Evolutionary conservation across 2,329 filamentous ascomycete species (phyloP).

Genomic region (Hymenoscyphus repandus): DNA sequence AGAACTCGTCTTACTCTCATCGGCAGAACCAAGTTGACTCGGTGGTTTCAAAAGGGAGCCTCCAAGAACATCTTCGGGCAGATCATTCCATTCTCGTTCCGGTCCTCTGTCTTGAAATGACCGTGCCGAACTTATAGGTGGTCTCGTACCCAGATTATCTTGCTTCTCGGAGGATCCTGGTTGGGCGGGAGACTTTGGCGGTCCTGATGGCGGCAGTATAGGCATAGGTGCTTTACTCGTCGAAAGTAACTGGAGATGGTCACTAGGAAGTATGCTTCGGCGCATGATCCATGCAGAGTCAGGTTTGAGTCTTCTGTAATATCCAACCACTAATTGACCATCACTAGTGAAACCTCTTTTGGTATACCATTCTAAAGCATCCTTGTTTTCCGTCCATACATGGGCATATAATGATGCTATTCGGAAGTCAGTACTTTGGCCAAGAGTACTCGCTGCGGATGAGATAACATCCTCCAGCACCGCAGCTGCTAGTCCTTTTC

Average conservation of each 20-base stretch:
- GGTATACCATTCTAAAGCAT: slow-evolving; percentile 58
- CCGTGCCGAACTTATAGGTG: slow-evolving; percentile 27
- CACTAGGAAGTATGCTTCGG: slow-evolving; percentile 32
- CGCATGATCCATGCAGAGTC: slow-evolving; percentile 56
- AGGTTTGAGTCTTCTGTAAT: slow-evolving; percentile 58
- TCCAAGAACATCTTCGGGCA: slow-evolving; percentile 50
- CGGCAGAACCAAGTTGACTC: slow-evolving; percentile 18
- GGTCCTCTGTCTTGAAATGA: slow-evolving; percentile 57
- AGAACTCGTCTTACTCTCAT: slow-evolving; percentile 40
- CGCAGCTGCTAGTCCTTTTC: slow-evolving; percentile 52
- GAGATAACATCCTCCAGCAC: slow-evolving; percentile 39
- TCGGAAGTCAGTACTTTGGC: slow-evolving; percentile 11
- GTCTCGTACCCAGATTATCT: slow-evolving; percentile 52
- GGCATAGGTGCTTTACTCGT: not conserved
- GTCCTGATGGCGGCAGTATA: slow-evolving; percentile 30
- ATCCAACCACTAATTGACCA: slow-evolving; percentile 43
- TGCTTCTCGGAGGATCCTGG: slow-evolving; percentile 30
- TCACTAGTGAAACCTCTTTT: slow-evolving; percentile 50
- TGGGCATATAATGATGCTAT: slow-evolving; percentile 53
- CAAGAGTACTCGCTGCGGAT: slow-evolving; percentile 21
- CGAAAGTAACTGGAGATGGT: slow-evolving; percentile 18
- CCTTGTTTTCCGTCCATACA: slow-evolving; percentile 63
- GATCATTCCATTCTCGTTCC: slow-evolving; percentile 60
- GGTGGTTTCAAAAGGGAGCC: slow-evolving; percentile 29
- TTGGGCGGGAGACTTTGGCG: not conserved